Evolutionary conservation across 352 stramenopile genomes (phyloP).

Genomic region (Pythium grandisporangium): DNA sequence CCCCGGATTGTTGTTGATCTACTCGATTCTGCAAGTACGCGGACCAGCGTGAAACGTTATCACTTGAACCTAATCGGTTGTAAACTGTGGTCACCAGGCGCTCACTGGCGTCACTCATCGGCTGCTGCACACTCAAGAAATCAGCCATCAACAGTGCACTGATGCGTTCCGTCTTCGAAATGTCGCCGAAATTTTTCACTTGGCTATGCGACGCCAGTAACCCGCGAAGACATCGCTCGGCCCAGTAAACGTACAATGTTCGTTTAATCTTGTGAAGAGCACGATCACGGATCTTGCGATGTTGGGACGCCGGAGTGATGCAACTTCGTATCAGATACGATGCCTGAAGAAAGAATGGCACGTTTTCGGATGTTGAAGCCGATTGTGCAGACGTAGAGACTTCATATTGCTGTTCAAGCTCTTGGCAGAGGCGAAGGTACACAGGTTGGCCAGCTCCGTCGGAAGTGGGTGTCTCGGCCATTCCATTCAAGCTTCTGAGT

Average conservation of each 20-base stretch:
- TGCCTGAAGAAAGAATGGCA: conserved; percentile 44
- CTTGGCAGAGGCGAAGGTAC: conserved; percentile 50
- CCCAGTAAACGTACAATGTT: conserved; percentile 49
- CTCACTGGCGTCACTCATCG: conserved; percentile 20
- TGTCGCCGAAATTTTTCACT: conserved; percentile 42
- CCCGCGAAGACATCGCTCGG: conserved; percentile 39
- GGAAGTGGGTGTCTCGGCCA: conserved; percentile 9
- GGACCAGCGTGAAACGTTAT: conserved; percentile 31
- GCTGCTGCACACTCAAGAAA: conserved; percentile 56
- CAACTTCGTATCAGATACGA: conserved; percentile 48
- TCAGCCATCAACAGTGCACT: conserved; percentile 73
- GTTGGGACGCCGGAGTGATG: conserved; percentile 40
- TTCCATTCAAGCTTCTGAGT: conserved; percentile 41
- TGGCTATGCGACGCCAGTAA: conserved; percentile 36
- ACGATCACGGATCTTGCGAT: conserved; percentile 25
- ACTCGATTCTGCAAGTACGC: conserved; percentile 21
- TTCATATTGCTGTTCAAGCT: conserved; percentile 42
- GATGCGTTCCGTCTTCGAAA: conserved; percentile 25
- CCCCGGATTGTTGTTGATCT: background rate
- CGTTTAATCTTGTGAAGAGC: conserved; percentile 30
- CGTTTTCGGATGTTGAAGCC: background rate
- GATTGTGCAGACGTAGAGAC: background rate
- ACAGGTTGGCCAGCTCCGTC: conserved; percentile 25
- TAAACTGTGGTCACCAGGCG: conserved; percentile 52
- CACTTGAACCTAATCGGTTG: conserved; percentile 34